Conservation (phyloP, 495 filamentous ascomycete genomes). For the Cetradonia linearis region DNA sequence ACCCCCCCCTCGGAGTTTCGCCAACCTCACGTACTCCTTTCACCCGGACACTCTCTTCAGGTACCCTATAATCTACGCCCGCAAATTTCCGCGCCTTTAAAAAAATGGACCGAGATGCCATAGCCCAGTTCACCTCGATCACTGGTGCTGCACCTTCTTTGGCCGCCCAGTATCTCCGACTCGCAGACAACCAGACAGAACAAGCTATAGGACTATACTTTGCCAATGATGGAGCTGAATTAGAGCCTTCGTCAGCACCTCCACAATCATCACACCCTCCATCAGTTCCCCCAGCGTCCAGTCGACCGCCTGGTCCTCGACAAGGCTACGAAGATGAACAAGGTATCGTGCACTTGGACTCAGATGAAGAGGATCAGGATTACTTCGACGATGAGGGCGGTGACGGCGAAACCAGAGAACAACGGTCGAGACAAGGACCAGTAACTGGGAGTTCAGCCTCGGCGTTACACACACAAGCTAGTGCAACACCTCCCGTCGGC, state of each 20-base stretch:
- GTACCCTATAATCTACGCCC: not conserved
- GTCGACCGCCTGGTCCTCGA: conserved; percentile 22
- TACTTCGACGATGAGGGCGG: conserved; percentile 14
- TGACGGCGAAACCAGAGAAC: conserved; percentile 8
- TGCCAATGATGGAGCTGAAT: conserved; percentile 59
- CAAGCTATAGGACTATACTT: conserved; percentile 87
- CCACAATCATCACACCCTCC: conserved; percentile 31
- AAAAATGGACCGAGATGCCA: conserved; percentile 56
- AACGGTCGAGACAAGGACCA: conserved; percentile 1
- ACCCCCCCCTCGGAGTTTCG: not conserved
- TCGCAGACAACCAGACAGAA: conserved; percentile 70
- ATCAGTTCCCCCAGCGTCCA: conserved; percentile 25
- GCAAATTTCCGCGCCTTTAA: not conserved
- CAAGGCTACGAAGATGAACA: conserved; percentile 39
- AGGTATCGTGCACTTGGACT: conserved; percentile 63
- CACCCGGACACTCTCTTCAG: not conserved
- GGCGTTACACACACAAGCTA: conserved; percentile 19
- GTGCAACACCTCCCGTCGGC: conserved; percentile 17
- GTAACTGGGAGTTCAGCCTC: conserved; percentile 11
- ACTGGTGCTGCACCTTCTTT: conserved; percentile 53
- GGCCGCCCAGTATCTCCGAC: conserved; percentile 67
- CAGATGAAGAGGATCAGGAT: conserved; percentile 40
- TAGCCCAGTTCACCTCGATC: conserved; percentile 55
- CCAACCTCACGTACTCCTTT: not conserved
- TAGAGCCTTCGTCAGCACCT: conserved; percentile 38